These are phyloP conservation scores for Bjerkandera adusta DNA, from an alignment of 1,284 basidiomycete genomes.

Conservation along the genomic window DNA sequence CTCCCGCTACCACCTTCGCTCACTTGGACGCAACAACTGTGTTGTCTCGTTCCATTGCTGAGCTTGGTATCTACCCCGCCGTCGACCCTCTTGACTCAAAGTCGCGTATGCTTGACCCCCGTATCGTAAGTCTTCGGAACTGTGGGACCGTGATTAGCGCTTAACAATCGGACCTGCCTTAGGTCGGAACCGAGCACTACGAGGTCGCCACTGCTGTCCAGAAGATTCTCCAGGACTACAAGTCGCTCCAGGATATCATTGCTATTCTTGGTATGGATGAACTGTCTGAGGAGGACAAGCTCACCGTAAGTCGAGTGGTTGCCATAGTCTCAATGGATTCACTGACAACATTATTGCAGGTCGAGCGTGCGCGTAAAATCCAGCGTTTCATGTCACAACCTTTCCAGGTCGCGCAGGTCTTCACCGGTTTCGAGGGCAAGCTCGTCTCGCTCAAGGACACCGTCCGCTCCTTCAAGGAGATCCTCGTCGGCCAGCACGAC, in stretches of 20 bases:
- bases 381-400: slow-evolving; percentile 99
- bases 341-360: slow-evolving; percentile 37
- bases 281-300: slow-evolving; percentile 99
- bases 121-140: slow-evolving; percentile 75
- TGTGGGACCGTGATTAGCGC: too few species aligned
- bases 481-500: slow-evolving; percentile 89
- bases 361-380: slow-evolving; percentile 88
- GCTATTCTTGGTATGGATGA: slow-evolving; percentile 99
- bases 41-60: slow-evolving; percentile 97
- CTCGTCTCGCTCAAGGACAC: slow-evolving; percentile 94
- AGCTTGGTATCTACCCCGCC: slow-evolving; percentile 99
- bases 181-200: slow-evolving; percentile 90
- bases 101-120: slow-evolving; percentile 99
- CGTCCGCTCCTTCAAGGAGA: slow-evolving; percentile 93
- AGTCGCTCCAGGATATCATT: slow-evolving; percentile 97
- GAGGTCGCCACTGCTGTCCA: slow-evolving; percentile 93
- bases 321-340: background rate
- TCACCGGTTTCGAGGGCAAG: slow-evolving; percentile 98
- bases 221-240: slow-evolving; percentile 99
- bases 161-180: too few species aligned
- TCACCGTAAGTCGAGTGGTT: slow-evolving; percentile 66
- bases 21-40: slow-evolving; percentile 99
- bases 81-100: slow-evolving; percentile 99
- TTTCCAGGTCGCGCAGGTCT: slow-evolving; percentile 99
- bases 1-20: slow-evolving; percentile 98